Base-by-base conservation (phyloP, 75 land plant species). In the Picea sitchensis region DNA sequence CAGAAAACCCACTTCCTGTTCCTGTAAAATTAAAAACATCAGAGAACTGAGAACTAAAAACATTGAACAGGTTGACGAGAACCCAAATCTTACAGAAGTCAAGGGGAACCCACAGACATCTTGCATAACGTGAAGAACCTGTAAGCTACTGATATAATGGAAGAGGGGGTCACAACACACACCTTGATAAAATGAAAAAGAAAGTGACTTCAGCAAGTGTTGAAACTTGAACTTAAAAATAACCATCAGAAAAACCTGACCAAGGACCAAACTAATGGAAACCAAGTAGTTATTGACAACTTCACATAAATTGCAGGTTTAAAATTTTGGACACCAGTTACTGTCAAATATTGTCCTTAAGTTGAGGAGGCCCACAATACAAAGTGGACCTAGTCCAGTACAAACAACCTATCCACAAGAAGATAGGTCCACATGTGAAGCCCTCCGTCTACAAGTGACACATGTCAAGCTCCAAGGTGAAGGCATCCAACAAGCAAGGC, bases 1-100 rank as follows among this genome's bases (percentile, higher is more conserved):
- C 44, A 96, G 86, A 77, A 96, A 96, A 4, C 99, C 99, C 60
- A 92, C 91, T 58, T 84, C 72, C 77, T 77, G 84, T 72, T 90
- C 88, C 80, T 69, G 73, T 71, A 71, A 44, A 44, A 68, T 8
- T 9, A 1, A 44, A 71, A n/a, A 41, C n/a, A 38, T 36, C 36
- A 5, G 11, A 41, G 0, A 26, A 59, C 81, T 83, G 65, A 85
- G 76, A 79, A 36, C 30, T 31, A 21, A 73, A 30, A 31, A n/a
- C 73, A n/a, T 23, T 60, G 23, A n/a, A 57, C 32, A 75, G 20
- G 64, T 30, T 75, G 14, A 36, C 21, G 57, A 32, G 65, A 75
- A n/a, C 67, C 26, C 31, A 56, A 57, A n/a, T 63, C 20, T 76
- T 21, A 67, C 20, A 15, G 18, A 4, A 61, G 47, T 36, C 26